phyloP scores from a whole-genome alignment of 2,329 filamentous ascomycete genomes.

The Microdochium nivale region DNA sequence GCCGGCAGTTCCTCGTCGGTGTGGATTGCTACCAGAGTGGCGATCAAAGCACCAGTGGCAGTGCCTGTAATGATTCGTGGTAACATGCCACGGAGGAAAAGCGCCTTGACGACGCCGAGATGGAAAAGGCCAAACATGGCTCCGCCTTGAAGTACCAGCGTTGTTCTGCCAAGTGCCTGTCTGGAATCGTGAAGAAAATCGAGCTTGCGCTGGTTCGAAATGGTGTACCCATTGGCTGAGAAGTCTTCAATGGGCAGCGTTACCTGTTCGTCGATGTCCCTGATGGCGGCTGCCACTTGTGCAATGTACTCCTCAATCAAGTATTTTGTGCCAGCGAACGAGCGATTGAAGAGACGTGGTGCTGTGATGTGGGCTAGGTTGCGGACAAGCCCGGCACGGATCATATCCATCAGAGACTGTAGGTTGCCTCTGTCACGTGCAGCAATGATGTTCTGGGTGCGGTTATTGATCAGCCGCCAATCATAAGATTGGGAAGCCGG shows the following conservation, averaged over 20 bases:
- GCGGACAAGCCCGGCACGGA: constrained; percentile 70
- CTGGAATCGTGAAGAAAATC: constrained; percentile 81
- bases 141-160: constrained; percentile 79
- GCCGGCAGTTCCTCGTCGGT: constrained; percentile 74
- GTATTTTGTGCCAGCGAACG: constrained; percentile 82
- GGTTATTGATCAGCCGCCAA: constrained; percentile 72
- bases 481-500: constrained; percentile 77
- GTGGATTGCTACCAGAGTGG: constrained; percentile 78
- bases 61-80: constrained; percentile 89
- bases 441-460: constrained; percentile 60
- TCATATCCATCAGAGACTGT: constrained; percentile 65
- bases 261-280: constrained; percentile 54
- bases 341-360: constrained; percentile 71
- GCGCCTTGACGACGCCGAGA: constrained; percentile 79
- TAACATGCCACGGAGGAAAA: constrained; percentile 71
- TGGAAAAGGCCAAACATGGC: constrained; percentile 89
- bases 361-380: constrained; percentile 89
- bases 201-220: constrained; percentile 71
- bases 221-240: constrained; percentile 14
- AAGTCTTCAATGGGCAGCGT: constrained; percentile 10
- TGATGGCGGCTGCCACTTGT: constrained; percentile 72
- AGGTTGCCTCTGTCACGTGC: constrained; percentile 66
- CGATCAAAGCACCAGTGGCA: constrained; percentile 82
- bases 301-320: constrained; percentile 87
- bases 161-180: constrained; percentile 80